phyloP scores from a whole-genome alignment of 2,329 filamentous ascomycete species.

The Sporothrix mexicana region DNA sequence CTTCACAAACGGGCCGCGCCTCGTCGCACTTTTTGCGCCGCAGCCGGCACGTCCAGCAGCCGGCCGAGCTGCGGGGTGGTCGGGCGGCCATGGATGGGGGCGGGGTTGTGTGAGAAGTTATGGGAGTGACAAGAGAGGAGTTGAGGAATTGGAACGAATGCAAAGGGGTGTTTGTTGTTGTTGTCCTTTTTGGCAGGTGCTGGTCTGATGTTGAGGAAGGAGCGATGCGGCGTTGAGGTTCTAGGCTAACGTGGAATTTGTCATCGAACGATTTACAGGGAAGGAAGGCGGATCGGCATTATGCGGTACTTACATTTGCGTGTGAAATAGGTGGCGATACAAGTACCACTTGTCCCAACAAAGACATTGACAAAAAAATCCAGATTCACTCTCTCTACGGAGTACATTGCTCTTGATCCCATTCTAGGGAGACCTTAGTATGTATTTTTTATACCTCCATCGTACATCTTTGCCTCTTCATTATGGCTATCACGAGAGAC shows the following conservation, averaged over 20 bases:
- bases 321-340: neutral
- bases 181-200: neutral
- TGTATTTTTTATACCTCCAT: too few species aligned
- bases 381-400: too few species aligned
- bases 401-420: too few species aligned
- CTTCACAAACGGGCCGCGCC: conserved; percentile 56
- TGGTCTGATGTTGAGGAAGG: neutral
- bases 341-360: too few species aligned
- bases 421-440: too few species aligned
- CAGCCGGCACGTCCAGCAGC: conserved; percentile 67
- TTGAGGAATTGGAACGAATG: neutral
- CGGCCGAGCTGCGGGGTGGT: conserved; percentile 49
- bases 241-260: conserved; percentile 4
- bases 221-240: neutral
- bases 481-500: too few species aligned
- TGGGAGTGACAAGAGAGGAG: neutral
- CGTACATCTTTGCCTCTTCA: too few species aligned
- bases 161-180: neutral
- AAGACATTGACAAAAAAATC: too few species aligned
- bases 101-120: neutral
- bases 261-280: neutral
- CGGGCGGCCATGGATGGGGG: neutral
- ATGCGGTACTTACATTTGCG: neutral
- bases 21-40: conserved; percentile 68
- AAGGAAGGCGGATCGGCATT: neutral